Evolutionary conservation across 345 rosid genomes (phyloP).

Genomic region (Syzygium grande): DNA sequence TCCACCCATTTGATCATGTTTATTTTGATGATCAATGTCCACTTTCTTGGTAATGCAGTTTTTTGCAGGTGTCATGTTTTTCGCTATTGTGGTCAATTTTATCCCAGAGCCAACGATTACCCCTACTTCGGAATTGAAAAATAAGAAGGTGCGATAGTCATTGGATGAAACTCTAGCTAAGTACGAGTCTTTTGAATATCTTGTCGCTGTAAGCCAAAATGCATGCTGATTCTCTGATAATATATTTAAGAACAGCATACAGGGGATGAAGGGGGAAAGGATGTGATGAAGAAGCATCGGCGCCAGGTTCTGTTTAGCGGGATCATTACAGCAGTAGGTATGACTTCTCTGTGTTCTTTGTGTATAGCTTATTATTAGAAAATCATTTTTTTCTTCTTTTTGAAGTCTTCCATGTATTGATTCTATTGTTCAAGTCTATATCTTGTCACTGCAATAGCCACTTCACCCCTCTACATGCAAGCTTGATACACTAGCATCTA

Average conservation of each 20-base stretch:
- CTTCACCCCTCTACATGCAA: neutral
- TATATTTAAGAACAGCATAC: slow-evolving; percentile 43
- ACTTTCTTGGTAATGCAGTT: slow-evolving; percentile 49
- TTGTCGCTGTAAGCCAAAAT: neutral
- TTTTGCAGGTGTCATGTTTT: slow-evolving; percentile 89
- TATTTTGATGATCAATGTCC: slow-evolving; percentile 10
- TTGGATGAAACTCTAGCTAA: neutral
- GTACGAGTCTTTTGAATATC: neutral
- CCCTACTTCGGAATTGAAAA: slow-evolving; percentile 51
- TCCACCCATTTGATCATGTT: slow-evolving; percentile 2
- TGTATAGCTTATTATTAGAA: neutral
- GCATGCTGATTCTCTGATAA: neutral
- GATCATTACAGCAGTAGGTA: slow-evolving; percentile 88
- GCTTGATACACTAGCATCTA: neutral
- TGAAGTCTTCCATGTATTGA: neutral
- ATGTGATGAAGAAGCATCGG: slow-evolving; percentile 77
- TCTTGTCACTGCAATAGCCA: neutral
- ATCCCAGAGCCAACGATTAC: slow-evolving; percentile 82
- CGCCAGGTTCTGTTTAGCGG: slow-evolving; percentile 91
- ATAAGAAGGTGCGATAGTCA: slow-evolving; percentile 51
- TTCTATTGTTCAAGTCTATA: neutral
- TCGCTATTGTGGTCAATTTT: slow-evolving; percentile 68
- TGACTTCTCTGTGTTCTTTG: slow-evolving; percentile 1
- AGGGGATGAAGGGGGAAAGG: slow-evolving; percentile 73
- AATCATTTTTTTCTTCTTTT: neutral